Conservation (phyloP, 192 early-diverging fungal species). For the Pilobolus umbonatus region DNA sequence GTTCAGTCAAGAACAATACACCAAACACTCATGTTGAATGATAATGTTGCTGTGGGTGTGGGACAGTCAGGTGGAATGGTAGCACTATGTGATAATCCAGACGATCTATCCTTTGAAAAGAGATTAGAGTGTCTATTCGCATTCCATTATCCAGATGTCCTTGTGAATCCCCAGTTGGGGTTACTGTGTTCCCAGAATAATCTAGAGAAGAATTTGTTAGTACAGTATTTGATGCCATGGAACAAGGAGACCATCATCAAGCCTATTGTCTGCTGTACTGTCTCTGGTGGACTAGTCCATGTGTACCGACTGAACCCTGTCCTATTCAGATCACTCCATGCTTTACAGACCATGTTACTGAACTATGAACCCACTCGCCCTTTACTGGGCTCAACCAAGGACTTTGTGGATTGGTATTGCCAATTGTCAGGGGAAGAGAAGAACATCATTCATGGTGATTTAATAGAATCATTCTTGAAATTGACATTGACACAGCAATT, state of each 20-base stretch:
- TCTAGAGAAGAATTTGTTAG: not conserved
- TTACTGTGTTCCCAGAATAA: not conserved
- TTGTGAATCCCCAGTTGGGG: constrained; percentile 10
- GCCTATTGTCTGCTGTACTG: constrained; percentile 16
- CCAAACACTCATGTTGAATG: constrained; percentile 3
- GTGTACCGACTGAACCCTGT: not conserved
- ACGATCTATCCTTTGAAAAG: constrained; percentile 9
- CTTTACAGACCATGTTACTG: not conserved
- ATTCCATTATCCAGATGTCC: constrained; percentile 20
- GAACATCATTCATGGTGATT: constrained; percentile 10
- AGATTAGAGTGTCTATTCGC: constrained; percentile 14
- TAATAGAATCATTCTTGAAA: not conserved
- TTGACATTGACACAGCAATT: not conserved
- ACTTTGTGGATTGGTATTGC: constrained; percentile 16
- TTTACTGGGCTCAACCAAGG: constrained; percentile 1
- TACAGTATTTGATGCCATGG: not conserved
- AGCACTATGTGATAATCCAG: not conserved
- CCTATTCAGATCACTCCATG: not conserved
- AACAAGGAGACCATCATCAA: too few relatives aligned
- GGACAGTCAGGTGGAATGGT: constrained; percentile 12
- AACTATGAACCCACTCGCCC: constrained; percentile 2
- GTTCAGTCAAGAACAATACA: constrained; percentile 8
- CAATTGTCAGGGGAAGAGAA: constrained; percentile 4
- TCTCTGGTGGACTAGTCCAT: constrained; percentile 13
- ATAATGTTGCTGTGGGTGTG: not conserved